These are phyloP conservation scores for Tetrapisispora nanseiensis DNA, from an alignment of 805 yeast species.

Conservation along the genomic window DNA sequence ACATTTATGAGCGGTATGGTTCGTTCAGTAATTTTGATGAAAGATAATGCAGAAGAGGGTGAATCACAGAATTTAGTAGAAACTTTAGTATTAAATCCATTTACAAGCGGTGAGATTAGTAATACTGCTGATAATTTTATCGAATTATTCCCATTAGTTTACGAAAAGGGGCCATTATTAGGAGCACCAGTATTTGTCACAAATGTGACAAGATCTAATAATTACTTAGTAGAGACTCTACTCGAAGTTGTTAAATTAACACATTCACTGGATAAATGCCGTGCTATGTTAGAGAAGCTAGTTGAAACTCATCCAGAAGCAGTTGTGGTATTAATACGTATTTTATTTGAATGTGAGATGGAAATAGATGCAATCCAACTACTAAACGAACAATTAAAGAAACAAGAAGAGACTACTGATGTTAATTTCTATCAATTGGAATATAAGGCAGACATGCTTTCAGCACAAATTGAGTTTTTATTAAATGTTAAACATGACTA, in stretches of 20 bases:
- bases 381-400: constrained; percentile 22
- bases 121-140: constrained; percentile 25
- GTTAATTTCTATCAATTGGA: constrained; percentile 12
- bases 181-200: constrained; percentile 28
- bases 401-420: constrained; percentile 8
- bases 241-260: constrained; percentile 26
- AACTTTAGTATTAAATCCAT: constrained; percentile 74
- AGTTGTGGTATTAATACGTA: constrained; percentile 24
- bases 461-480: constrained; percentile 24
- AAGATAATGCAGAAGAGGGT: constrained; percentile 48
- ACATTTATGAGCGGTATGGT: constrained; percentile 52
- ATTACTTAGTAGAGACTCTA: constrained; percentile 26
- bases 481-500: constrained; percentile 21
- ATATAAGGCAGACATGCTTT: constrained; percentile 24
- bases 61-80: constrained; percentile 69
- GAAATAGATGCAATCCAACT: constrained; percentile 30
- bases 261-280: constrained; percentile 18
- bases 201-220: constrained; percentile 25
- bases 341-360: constrained; percentile 27
- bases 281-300: constrained; percentile 19
- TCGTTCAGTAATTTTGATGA: constrained; percentile 44
- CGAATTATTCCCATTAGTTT: constrained; percentile 24
- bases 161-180: constrained; percentile 23
- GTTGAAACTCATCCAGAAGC: constrained; percentile 19
- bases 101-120: constrained; percentile 32